Base-by-base conservation (phyloP, 352 stramenopile genomes). In the Phytophthora constricta region DNA sequence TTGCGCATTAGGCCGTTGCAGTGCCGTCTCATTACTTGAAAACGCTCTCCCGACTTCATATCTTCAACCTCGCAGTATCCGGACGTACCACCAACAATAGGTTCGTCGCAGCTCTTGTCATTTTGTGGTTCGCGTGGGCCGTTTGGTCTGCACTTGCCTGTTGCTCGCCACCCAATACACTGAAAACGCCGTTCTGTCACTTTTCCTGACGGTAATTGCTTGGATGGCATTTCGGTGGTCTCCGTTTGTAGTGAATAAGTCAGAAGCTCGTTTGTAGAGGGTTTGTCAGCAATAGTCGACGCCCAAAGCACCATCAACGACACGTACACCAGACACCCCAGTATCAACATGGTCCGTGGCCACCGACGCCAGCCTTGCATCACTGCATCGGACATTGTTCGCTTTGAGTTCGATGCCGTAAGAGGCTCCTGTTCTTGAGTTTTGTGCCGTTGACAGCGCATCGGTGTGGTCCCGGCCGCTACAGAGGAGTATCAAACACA, bases 61-160 rank as follows among this genome's bases (percentile, higher is more conserved):
- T 81, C 60, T 28, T 70, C 51, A 0, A 66, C 20, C 3, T 61
- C 49, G 23, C 49, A 66, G 58, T 79, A 88, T 28, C 77, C 80
- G 4, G 68, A 58, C 25, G 50, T 62, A 9, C 76, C 68, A 14
- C 53, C 14, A 2, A 34, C 27, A 5, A 71, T 56, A 7, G 23
- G n/a, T 14, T 43, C 16, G 10, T 34, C 14, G 39, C 67, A 75
- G 11, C 10, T 46, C 9, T 46, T 53, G 33, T 71, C 61, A 2
- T 34, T 43, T 7, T 46, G 17, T n/a, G 56, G 55, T 10, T 61
- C 34, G 2, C 67, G 55, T 0, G 49, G 37, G 0, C 61, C 50
- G 22, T 62, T 28, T 16, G 61, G 67, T 1, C n/a, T 55, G 55
- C 61, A 71, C 2, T 52, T 56, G 19, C 34, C 0, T 2, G 67